Conservation (phyloP, 225 moss, liverwort and hornwort species). For the Bryum argenteum region DNA sequence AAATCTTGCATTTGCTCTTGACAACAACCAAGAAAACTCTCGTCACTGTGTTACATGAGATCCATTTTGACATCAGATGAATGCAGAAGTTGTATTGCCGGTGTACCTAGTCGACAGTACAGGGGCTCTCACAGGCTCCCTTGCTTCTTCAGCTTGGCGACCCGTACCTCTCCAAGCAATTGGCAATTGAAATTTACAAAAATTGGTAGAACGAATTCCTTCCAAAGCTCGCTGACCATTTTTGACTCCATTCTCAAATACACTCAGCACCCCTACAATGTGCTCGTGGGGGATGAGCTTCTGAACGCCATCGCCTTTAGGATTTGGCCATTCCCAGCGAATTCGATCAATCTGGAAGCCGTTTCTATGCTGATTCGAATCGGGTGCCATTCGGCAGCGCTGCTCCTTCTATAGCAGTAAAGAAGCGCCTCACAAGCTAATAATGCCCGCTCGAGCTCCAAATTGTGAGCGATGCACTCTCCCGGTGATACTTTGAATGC, state of each 20-base stretch:
- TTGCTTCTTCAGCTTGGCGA: constrained; percentile 17
- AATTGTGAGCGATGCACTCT: too few species aligned
- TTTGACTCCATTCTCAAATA: constrained; percentile 44
- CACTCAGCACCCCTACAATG: constrained; percentile 33
- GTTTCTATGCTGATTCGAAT: constrained; percentile 3
- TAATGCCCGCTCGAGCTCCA: too few species aligned
- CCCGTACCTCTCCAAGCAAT: constrained; percentile 36
- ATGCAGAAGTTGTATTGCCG: background rate
- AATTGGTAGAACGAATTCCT: constrained; percentile 25
- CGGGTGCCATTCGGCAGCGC: constrained; percentile 37
- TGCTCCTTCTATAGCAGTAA: background rate
- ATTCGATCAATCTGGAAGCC: constrained; percentile 27
- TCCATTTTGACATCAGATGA: background rate
- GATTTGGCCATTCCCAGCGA: constrained; percentile 36
- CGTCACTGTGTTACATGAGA: too few species aligned
- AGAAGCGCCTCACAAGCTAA: background rate
- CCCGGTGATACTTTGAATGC: too few species aligned
- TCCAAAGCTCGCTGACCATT: constrained; percentile 47
- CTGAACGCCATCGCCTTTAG: constrained; percentile 34
- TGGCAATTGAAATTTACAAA: constrained; percentile 34
- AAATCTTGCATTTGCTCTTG: too few species aligned
- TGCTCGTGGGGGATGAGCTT: constrained; percentile 37
- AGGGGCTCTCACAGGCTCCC: constrained; percentile 20
- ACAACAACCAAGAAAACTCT: too few species aligned
- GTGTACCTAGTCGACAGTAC: constrained; percentile 38